Evolutionary conservation across 75 land plant genomes (phyloP).

Genomic region (Adiantum capillusveneris): DNA sequence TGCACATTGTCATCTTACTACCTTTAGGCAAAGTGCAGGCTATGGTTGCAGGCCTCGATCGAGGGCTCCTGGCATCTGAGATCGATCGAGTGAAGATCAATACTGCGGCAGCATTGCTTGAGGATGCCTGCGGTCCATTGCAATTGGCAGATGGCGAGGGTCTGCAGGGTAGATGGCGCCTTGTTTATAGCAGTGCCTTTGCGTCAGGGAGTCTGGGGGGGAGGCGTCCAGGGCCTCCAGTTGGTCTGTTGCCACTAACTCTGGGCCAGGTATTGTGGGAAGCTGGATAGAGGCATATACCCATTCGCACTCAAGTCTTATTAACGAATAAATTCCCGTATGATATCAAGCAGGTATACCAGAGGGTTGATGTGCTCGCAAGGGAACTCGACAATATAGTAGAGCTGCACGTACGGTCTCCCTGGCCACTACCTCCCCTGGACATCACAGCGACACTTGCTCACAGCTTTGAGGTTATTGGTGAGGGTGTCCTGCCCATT

Average conservation of each 20-base stretch:
- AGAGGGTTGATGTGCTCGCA: conserved; percentile 71
- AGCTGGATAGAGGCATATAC: no score
- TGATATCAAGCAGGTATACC: conserved; percentile 83
- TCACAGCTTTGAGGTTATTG: conserved; percentile 74
- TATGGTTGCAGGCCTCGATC: conserved; percentile 74
- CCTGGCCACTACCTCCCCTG: conserved; percentile 84
- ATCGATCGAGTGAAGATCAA: conserved; percentile 56
- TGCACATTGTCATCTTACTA: no score
- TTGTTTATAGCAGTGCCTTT: conserved; percentile 88
- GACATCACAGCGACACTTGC: conserved; percentile 76
- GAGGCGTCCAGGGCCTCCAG: conserved; percentile 85
- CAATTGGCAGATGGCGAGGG: conserved; percentile 53
- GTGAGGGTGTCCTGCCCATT: no score
- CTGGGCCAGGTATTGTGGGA: conserved; percentile 95
- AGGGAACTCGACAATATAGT: conserved; percentile 94
- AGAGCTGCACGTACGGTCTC: conserved; percentile 63
- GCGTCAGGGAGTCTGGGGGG: conserved; percentile 86
- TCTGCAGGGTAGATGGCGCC: conserved; percentile 85
- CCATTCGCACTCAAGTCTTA: no score
- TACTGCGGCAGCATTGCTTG: conserved; percentile 68
- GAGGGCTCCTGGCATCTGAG: conserved; percentile 69
- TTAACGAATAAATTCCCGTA: no score
- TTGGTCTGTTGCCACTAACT: conserved; percentile 55
- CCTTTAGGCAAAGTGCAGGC: not conserved
- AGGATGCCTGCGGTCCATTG: conserved; percentile 47